A percentile compares a stretch with the other conserved stretches of the same genome.
phyloP scores from a whole-genome alignment of 768 basidiomycete genomes.

The Crassisporium funariophilum region DNA sequence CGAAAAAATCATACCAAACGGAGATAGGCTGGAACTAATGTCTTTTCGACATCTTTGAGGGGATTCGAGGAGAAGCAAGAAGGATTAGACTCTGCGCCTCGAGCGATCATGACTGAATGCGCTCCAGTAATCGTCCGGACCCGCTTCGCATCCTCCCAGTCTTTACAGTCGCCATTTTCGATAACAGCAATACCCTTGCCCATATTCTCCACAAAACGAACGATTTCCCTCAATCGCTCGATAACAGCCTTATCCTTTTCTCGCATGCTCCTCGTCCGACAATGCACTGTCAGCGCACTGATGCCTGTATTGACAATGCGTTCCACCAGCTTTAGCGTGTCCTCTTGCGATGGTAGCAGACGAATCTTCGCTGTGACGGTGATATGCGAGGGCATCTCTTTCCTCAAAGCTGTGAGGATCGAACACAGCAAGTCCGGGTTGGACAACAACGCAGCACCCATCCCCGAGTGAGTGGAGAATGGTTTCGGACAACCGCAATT shows the following conservation, averaged over 20 bases:
- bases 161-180: conserved; percentile 91
- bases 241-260: conserved; percentile 78
- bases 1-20: conserved; percentile 54
- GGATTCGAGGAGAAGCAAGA: conserved; percentile 79
- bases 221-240: conserved; percentile 80
- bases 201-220: conserved; percentile 76
- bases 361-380: conserved; percentile 96
- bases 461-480: conserved; percentile 90
- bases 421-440: conserved; percentile 90
- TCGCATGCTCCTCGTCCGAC: conserved; percentile 91
- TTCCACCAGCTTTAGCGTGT: conserved; percentile 88
- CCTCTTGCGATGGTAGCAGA: conserved; percentile 81
- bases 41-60: conserved; percentile 66
- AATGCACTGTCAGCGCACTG: conserved; percentile 90
- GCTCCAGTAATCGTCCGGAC: conserved; percentile 81
- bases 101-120: conserved; percentile 94
- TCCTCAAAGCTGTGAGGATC: conserved; percentile 80
- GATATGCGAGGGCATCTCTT: conserved; percentile 71
- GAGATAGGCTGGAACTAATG: conserved; percentile 72
- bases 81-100: conserved; percentile 92
- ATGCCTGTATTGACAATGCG: conserved; percentile 88
- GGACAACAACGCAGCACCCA: conserved; percentile 94
- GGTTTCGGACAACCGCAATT: conserved; percentile 98
- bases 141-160: conserved; percentile 75
- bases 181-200: conserved; percentile 84